Conservation (phyloP, 371 early-diverging fungal species). For the Mortierella sp. region DNA sequence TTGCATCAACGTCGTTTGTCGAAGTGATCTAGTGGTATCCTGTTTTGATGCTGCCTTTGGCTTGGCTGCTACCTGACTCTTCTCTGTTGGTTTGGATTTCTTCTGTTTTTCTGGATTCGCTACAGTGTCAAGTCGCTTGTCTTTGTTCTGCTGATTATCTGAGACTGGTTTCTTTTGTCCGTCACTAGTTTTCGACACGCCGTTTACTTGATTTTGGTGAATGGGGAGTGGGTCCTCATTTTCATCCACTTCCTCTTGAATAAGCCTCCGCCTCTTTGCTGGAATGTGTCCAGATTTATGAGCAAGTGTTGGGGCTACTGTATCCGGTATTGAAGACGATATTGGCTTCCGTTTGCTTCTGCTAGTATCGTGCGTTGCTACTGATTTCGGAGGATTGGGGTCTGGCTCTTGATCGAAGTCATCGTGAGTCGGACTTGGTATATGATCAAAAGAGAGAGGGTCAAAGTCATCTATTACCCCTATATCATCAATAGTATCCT, state of each 20-base stretch:
- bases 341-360: constrained; percentile 13
- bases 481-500: constrained; percentile 14
- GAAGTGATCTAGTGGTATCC: neutral
- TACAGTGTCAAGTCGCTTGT: neutral
- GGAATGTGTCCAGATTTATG: neutral
- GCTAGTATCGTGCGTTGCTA: neutral
- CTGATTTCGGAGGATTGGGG: neutral
- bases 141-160: neutral
- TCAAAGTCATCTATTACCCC: constrained; percentile 8
- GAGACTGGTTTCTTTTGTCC: neutral
- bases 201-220: neutral
- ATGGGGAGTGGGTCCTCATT: constrained; percentile 34
- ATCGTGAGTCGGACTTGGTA: constrained; percentile 11
- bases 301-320: neutral
- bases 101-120: neutral
- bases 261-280: constrained; percentile 34
- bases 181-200: neutral
- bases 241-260: constrained; percentile 46
- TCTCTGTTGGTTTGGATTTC: neutral
- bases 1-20: constrained; percentile 37
- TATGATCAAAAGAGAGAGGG: neutral
- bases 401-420: neutral
- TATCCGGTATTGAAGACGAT: neutral
- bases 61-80: neutral
- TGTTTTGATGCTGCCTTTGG: neutral